Conservation (phyloP, 495 filamentous ascomycete species). For the Choiromyces venosus region DNA sequence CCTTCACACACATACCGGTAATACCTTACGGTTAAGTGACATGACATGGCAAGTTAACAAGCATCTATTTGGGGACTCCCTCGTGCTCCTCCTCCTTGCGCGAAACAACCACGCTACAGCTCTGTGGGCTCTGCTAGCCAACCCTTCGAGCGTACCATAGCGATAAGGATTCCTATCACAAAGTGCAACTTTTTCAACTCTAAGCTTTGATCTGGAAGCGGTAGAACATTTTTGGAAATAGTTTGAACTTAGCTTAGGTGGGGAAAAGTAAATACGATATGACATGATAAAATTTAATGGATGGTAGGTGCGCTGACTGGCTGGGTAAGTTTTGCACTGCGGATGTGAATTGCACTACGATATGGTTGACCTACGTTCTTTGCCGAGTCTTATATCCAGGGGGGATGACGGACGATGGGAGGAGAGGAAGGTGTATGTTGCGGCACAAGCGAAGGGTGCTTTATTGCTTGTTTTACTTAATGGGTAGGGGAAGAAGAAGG, state of each 20-base stretch:
- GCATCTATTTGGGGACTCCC: background rate
- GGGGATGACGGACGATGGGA: background rate
- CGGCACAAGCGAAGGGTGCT: background rate
- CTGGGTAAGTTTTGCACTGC: background rate
- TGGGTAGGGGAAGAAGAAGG: background rate
- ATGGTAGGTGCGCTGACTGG: background rate
- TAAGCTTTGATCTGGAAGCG: background rate
- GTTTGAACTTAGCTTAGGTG: background rate
- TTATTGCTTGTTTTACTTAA: background rate
- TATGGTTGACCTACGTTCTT: background rate
- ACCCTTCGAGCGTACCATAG: background rate
- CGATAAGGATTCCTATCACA: background rate
- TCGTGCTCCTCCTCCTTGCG: background rate
- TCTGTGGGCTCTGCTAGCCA: background rate
- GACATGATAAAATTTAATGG: background rate
- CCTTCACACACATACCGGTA: background rate
- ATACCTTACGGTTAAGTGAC: background rate
- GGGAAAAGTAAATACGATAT: background rate
- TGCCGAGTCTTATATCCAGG: background rate
- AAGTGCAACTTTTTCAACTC: background rate
- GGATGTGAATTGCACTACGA: slow-evolving; percentile 2
- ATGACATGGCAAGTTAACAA: background rate
- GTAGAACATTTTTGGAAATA: background rate
- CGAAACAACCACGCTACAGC: background rate
- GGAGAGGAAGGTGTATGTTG: background rate